phyloP scores from a whole-genome alignment of 2,329 filamentous ascomycete species.

The Fulvia fulva region DNA sequence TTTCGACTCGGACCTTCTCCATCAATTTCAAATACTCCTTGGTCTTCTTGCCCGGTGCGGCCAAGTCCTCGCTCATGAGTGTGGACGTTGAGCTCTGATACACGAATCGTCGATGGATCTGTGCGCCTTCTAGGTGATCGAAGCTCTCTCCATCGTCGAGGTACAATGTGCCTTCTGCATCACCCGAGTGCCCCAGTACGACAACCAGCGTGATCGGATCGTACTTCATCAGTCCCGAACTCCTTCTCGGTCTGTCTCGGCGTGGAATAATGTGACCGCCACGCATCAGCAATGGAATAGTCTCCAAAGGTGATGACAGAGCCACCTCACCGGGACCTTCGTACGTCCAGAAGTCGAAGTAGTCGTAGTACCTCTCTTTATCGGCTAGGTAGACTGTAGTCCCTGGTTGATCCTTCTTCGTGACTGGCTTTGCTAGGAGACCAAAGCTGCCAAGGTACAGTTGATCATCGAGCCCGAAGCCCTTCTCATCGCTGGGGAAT shows the following conservation, averaged over 20 bases:
- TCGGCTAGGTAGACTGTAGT: slow-evolving; percentile 85
- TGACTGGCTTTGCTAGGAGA: slow-evolving; percentile 87
- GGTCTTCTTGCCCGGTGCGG: slow-evolving; percentile 58
- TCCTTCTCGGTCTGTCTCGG: slow-evolving; percentile 81
- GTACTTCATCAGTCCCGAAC: slow-evolving; percentile 82
- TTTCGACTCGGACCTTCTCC: slow-evolving; percentile 74
- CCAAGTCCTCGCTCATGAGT: slow-evolving; percentile 66
- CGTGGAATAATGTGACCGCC: slow-evolving; percentile 89
- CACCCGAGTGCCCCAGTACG: slow-evolving; percentile 61
- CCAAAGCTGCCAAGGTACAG: slow-evolving; percentile 86
- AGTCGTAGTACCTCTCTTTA: slow-evolving; percentile 87
- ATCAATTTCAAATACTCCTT: slow-evolving; percentile 76
- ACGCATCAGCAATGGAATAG: slow-evolving; percentile 85
- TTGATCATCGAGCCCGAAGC: slow-evolving; percentile 89
- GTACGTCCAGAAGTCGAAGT: slow-evolving; percentile 80
- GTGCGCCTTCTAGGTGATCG: slow-evolving; percentile 79
- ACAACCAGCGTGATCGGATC: slow-evolving; percentile 94
- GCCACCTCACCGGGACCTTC: slow-evolving; percentile 69
- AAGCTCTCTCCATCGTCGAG: slow-evolving; percentile 92
- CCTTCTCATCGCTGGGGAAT: slow-evolving; percentile 77
- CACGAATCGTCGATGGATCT: slow-evolving; percentile 77
- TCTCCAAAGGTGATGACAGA: slow-evolving; percentile 74
- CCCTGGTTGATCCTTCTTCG: slow-evolving; percentile 67
- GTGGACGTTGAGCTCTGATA: slow-evolving; percentile 54
- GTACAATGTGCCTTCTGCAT: slow-evolving; percentile 80